Evolutionary conservation across 352 stramenopile species (phyloP).

Genomic region (Lagenidium giganteum): DNA sequence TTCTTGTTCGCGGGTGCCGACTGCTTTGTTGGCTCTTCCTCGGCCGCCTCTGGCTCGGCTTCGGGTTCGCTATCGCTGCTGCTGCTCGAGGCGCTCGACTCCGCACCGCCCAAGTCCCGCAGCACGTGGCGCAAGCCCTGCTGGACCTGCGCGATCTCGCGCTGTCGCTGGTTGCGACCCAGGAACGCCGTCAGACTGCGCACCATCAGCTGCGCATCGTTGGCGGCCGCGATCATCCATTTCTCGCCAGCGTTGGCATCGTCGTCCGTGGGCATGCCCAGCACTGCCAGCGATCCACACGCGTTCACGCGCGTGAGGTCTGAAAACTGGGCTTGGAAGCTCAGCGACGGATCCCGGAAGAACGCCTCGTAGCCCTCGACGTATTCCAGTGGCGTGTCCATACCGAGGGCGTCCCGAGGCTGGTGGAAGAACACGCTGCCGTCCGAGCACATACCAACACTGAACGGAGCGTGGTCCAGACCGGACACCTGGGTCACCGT

Average conservation of each 20-base stretch:
- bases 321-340: slow-evolving; percentile 61
- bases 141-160: slow-evolving; percentile 33
- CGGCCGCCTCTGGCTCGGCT: neutral
- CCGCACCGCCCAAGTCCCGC: too few species aligned
- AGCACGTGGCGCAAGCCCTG: slow-evolving; percentile 26
- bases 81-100: slow-evolving; percentile 10
- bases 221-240: slow-evolving; percentile 69
- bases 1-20: neutral
- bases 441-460: slow-evolving; percentile 69
- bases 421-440: slow-evolving; percentile 68
- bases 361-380: slow-evolving; percentile 70
- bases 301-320: slow-evolving; percentile 62
- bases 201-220: slow-evolving; percentile 55
- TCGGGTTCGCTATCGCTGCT: slow-evolving; percentile 3
- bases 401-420: slow-evolving; percentile 29
- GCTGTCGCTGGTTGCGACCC: slow-evolving; percentile 33
- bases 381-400: slow-evolving; percentile 52
- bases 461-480: slow-evolving; percentile 40
- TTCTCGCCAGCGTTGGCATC: too few species aligned
- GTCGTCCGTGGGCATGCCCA: slow-evolving; percentile 31
- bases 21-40: neutral
- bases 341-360: slow-evolving; percentile 58
- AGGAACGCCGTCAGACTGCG: slow-evolving; percentile 51
- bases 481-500: slow-evolving; percentile 53
- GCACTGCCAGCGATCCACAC: slow-evolving; percentile 44